Percentiles rank a stretch among this genome's conserved stretches.
Conservation (phyloP, 2,329 filamentous ascomycete genomes). For the Blumeria hordei region DNA sequence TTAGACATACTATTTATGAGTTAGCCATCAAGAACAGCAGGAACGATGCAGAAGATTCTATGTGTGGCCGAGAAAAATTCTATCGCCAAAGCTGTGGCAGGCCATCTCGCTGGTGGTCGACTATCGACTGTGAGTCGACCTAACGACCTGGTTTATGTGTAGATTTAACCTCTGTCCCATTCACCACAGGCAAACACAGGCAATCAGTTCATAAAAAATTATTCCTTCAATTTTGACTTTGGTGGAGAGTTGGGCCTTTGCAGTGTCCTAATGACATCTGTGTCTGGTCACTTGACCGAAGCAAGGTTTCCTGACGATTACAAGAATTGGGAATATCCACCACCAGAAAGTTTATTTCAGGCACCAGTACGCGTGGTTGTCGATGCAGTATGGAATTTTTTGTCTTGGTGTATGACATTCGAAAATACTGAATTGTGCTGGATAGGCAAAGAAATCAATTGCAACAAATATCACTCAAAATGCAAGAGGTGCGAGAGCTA, state of each 20-base stretch:
- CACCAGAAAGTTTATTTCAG: conserved; percentile 57
- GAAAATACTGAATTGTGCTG: neutral
- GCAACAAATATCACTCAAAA: conserved; percentile 67
- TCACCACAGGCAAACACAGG: conserved; percentile 9
- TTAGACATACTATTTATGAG: too few species aligned
- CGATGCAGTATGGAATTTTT: conserved; percentile 26
- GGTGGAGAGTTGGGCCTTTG: conserved; percentile 56
- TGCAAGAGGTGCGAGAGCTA: conserved; percentile 43
- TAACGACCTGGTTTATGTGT: too few species aligned
- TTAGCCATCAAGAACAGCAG: too few species aligned
- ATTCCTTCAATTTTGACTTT: conserved; percentile 77
- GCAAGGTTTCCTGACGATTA: conserved; percentile 53
- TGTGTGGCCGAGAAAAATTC: conserved; percentile 79
- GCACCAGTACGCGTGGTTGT: conserved; percentile 49
- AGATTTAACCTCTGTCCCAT: too few species aligned
- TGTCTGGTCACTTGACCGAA: conserved; percentile 67
- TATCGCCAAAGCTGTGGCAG: conserved; percentile 82
- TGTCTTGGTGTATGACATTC: conserved; percentile 5
- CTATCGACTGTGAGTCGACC: conserved; percentile 36
- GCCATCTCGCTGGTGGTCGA: conserved; percentile 60
- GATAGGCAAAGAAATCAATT: conserved; percentile 57
- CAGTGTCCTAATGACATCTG: conserved; percentile 79
- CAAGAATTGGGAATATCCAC: conserved; percentile 59
- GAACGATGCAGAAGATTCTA: conserved; percentile 25
- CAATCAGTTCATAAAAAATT: conserved; percentile 68